Percentiles rank a stretch among this genome's conserved stretches.
Evolutionary conservation across 2,329 filamentous ascomycete genomes (phyloP).

Genomic region (Exserohilum rostratum): DNA sequence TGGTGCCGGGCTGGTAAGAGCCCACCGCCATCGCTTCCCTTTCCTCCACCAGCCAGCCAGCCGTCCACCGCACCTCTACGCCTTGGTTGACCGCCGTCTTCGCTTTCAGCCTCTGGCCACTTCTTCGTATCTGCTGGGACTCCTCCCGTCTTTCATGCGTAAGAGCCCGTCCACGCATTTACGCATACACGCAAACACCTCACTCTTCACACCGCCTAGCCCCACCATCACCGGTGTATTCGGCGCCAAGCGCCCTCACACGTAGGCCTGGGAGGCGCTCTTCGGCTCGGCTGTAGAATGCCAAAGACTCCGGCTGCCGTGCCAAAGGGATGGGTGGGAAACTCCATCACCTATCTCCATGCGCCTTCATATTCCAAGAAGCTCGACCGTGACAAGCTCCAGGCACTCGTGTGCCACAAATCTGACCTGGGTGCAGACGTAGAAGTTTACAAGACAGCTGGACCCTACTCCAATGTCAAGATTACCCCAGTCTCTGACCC

Average conservation of each 20-base stretch:
- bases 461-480: conserved; percentile 48
- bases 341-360: conserved; percentile 33
- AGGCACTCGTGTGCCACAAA: conserved; percentile 28
- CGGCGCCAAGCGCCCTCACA: neutral
- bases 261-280: neutral
- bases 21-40: neutral
- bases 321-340: conserved; percentile 42
- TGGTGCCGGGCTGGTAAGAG: conserved; percentile 7
- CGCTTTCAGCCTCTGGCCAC: neutral
- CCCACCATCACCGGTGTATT: neutral
- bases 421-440: conserved; percentile 23
- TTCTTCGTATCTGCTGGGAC: neutral
- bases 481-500: conserved; percentile 51
- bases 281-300: neutral
- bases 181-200: neutral
- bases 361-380: conserved; percentile 42
- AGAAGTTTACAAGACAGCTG: conserved; percentile 18
- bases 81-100: neutral
- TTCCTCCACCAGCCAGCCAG: neutral
- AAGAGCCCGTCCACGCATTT: neutral
- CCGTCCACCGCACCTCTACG: neutral
- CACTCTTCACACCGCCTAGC: neutral
- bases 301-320: conserved; percentile 8
- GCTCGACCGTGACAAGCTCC: conserved; percentile 29
- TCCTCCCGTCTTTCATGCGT: neutral